Base-by-base conservation (phyloP, 2,329 filamentous ascomycete species). In the Botrytis deweyae region DNA sequence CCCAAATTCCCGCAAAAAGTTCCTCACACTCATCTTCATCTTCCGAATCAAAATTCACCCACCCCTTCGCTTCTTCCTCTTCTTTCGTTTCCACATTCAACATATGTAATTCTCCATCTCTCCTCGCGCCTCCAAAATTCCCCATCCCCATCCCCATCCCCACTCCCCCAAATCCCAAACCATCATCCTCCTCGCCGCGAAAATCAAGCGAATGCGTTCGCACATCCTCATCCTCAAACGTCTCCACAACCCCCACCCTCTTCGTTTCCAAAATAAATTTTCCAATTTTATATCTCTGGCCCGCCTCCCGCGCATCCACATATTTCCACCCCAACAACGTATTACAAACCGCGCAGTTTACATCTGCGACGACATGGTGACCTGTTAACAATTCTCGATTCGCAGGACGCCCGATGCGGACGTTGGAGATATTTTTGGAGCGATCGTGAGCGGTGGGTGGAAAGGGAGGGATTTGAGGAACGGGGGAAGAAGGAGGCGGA, bases 21-120 rank as follows among this genome's bases (percentile, higher is more conserved):
- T 91, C 89, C 72, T 91, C 89, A 70, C 90, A 91, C 79, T 92
- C 90, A 58, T 91, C 89, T 74, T 91, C 88, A 75, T 91, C 88
- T 14, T 88, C 82, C 1, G 82, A 82, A 76, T 86, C 84, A 72
- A 78, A 86, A 6, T 82, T 80, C 52, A 90, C 78, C 40, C 83
- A 74, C 55, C 87, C 89, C 20, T 89, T 87, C 72, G 89, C 87
- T 68, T 90, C 86, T 4, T 87, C 70, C 14, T 72, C 59, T 20
- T 72, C 70, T 33, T 69, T 61, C 12, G 44, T 74, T 62, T 70
- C 18, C 72, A 58, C 52, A 29, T 29, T 29, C 14, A 8, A 58
- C 3, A 14, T 7, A 4, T 29, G 52, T 58, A 58, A 58, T 33
- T 58, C 52, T 78, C 59, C 75, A 76, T n/a, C 73, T 67, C 33